Evolutionary conservation across 2,329 filamentous ascomycete genomes (phyloP).

Genomic region (Cladosporium sp.): DNA sequence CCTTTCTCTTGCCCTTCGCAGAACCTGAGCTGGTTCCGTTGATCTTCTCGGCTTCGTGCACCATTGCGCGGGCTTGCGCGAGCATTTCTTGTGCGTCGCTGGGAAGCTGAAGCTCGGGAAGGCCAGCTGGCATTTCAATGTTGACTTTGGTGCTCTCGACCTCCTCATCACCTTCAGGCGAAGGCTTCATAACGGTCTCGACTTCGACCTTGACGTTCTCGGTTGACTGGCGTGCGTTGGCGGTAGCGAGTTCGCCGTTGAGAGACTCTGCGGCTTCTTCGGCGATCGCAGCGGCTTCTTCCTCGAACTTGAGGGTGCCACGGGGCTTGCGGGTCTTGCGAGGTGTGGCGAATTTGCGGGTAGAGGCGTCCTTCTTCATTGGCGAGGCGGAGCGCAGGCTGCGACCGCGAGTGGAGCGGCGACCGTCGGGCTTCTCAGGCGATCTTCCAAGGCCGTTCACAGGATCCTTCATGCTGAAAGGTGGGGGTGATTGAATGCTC

Average conservation of each 20-base stretch:
- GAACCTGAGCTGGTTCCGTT: slow-evolving; percentile 38
- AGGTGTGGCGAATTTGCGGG: slow-evolving; percentile 52
- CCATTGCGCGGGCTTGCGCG: slow-evolving; percentile 83
- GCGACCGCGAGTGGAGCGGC: slow-evolving; percentile 43
- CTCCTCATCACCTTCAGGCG: slow-evolving; percentile 61
- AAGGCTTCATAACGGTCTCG: slow-evolving; percentile 61
- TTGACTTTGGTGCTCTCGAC: slow-evolving; percentile 72
- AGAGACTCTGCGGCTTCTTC: slow-evolving; percentile 24
- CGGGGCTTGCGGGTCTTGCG: slow-evolving; percentile 53
- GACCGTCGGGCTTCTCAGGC: slow-evolving; percentile 27
- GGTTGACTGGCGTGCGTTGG: slow-evolving; percentile 19
- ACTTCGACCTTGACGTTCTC: slow-evolving; percentile 68
- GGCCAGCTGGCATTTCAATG: slow-evolving; percentile 70
- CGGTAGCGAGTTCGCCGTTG: slow-evolving; percentile 24
- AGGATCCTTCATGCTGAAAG: slow-evolving; percentile 54
- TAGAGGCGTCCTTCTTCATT: slow-evolving; percentile 28
- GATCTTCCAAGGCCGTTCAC: slow-evolving; percentile 31
- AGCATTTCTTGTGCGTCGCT: slow-evolving; percentile 83
- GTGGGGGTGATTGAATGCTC: slow-evolving; percentile 78
- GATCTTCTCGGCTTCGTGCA: slow-evolving; percentile 66
- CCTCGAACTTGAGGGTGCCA: slow-evolving; percentile 34
- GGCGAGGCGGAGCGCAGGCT: slow-evolving; percentile 62
- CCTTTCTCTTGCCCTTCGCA: slow-evolving; percentile 67
- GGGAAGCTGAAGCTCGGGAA: slow-evolving; percentile 67
- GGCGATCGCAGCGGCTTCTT: slow-evolving; percentile 27